These are phyloP conservation scores for Penicillium macrosclerotiorum DNA, from an alignment of 495 filamentous ascomycete species.

Conservation along the genomic window DNA sequence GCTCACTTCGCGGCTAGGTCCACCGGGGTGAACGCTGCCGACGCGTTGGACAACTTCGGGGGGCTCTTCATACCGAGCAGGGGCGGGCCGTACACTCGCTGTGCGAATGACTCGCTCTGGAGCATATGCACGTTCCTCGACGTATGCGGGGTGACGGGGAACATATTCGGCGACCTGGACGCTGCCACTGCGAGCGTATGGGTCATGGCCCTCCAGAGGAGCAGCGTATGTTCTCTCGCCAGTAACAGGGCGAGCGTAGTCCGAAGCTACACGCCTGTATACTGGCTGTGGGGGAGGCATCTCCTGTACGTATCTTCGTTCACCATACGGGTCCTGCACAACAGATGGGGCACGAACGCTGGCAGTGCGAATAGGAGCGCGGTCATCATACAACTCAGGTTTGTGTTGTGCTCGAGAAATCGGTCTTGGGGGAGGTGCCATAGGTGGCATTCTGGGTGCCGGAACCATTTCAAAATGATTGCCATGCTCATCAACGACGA, in stretches of 20 bases:
- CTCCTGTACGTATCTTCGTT: conserved; percentile 46
- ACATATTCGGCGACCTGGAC: conserved; percentile 46
- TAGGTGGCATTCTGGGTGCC: conserved; percentile 40
- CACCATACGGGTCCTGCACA: conserved; percentile 40
- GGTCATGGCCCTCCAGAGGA: conserved; percentile 34
- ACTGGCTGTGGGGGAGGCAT: conserved; percentile 40
- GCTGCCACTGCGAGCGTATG: conserved; percentile 36
- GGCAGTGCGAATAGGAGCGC: conserved; percentile 28
- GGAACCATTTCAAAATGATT: conserved; percentile 65
- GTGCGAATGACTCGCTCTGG: conserved; percentile 56
- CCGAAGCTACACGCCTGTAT: conserved; percentile 40
- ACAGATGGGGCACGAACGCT: conserved; percentile 43
- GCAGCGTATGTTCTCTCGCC: conserved; percentile 34
- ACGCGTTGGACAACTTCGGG: conserved; percentile 48
- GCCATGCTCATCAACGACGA: conserved; percentile 69
- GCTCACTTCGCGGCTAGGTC: conserved; percentile 33
- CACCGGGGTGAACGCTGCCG: conserved; percentile 49
- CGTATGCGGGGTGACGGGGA: conserved; percentile 33
- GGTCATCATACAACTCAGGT: conserved; percentile 39
- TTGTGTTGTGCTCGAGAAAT: conserved; percentile 29
- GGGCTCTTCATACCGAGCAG: conserved; percentile 53
- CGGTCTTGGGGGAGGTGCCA: conserved; percentile 48
- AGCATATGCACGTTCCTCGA: conserved; percentile 45
- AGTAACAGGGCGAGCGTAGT: conserved; percentile 37
- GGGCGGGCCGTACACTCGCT: conserved; percentile 56